Evolutionary conservation across 768 basidiomycete species (phyloP), one percentile per base, ranked within the genome.

Genomic region (Mrakia frigida): DNA sequence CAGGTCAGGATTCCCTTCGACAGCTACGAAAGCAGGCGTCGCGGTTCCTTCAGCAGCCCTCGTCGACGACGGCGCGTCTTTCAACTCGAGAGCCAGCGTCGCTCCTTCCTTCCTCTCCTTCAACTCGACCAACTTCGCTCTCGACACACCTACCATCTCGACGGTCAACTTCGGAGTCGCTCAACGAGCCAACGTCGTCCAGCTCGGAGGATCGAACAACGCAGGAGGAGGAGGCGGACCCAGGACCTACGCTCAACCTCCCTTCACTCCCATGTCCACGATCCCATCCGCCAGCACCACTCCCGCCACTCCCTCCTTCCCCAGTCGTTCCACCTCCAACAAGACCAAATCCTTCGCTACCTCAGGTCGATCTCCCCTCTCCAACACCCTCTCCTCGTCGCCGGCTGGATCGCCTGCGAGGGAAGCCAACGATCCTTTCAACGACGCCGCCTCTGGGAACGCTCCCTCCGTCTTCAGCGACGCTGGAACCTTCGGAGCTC

Each of bases 111-210:
- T 78, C 73, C 53, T 78, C 35, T 74, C 73, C 28, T 78, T 73
- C 67, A 78, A 78, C 41, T 78, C 77, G 35, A 70, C 67, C 41
- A 75, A 41, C 53, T 78, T 78, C 35, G 77, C 73, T 1, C 67
- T 78, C 43, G 77, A 78, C 46, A 67, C 77, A 21, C 77, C 77
- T 10, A 74, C 67, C 28, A 78, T 78, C 69, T 68, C 73, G 52
- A 78, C 73, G 23, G 75, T 77, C 61, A 77, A 77, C 71, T 56
- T 75, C 21, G 68, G 74, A 37, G 73, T 74, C n/a, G 77, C 77
- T 28, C 77, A 78, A 33, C 37, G 77, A 37, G 73, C 73, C 41
- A 74, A 74, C 35, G 70, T 77, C 39, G 69, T 74, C 23, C 68
- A 74, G 52, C n/a, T 74, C 10, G 77, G 77, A 37, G 67, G 31